These are phyloP conservation scores for Phytophthora quininea DNA, from an alignment of 352 stramenopile genomes.

Conservation along the genomic window DNA sequence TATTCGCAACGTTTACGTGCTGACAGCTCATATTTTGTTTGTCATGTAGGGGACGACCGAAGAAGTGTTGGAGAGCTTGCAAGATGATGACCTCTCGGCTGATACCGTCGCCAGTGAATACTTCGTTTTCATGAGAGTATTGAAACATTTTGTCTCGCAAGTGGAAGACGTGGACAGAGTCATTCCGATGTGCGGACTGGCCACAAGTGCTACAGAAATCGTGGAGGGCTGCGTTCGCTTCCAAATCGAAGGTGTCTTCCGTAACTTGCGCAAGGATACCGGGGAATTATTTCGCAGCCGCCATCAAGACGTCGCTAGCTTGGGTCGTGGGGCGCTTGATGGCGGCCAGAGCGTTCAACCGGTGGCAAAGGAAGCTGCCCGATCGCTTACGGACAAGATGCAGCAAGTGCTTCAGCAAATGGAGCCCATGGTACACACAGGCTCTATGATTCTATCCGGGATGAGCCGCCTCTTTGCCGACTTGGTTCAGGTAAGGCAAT, in stretches of 20 bases:
- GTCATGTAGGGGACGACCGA: conserved; percentile 50
- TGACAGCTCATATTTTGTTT: background rate
- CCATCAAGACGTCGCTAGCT: conserved; percentile 51
- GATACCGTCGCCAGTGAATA: conserved; percentile 66
- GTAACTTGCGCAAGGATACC: conserved; percentile 60
- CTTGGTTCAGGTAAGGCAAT: conserved; percentile 62
- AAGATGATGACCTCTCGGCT: conserved; percentile 27
- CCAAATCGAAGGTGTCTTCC: conserved; percentile 81
- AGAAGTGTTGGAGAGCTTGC: conserved; percentile 41
- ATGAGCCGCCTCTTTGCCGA: conserved; percentile 80
- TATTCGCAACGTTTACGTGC: background rate
- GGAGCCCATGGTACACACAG: conserved; percentile 76
- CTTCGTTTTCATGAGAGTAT: conserved; percentile 81
- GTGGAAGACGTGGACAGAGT: conserved; percentile 62
- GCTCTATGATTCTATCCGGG: conserved; percentile 65
- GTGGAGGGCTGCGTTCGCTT: conserved; percentile 75
- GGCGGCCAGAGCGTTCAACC: conserved; percentile 53
- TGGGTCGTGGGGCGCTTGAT: conserved; percentile 39
- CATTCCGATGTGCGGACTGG: conserved; percentile 61
- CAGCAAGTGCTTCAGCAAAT: conserved; percentile 81
- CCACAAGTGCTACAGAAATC: conserved; percentile 52
- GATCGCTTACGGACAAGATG: conserved; percentile 72
- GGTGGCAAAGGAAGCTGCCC: conserved; percentile 60
- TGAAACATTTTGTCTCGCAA: conserved; percentile 76
- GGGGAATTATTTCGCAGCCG: conserved; percentile 59